A percentile compares a stretch with the other conserved stretches of the same genome.
These are phyloP conservation scores for Heritiera littoralis DNA, from an alignment of 345 rosid species.

Conservation along the genomic window DNA sequence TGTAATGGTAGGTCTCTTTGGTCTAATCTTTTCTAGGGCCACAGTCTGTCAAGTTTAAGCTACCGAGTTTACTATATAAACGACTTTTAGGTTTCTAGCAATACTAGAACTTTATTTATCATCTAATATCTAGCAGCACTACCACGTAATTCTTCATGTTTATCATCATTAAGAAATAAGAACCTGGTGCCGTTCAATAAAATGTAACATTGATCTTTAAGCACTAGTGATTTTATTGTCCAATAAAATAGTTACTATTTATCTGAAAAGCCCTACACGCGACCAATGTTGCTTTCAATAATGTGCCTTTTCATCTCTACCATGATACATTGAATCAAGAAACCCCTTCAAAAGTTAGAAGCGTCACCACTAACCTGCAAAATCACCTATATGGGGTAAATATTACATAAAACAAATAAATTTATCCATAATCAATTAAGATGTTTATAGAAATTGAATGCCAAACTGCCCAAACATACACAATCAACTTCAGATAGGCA, in stretches of 20 bases:
- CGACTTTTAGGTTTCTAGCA: too few relatives aligned
- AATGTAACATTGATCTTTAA: too few relatives aligned
- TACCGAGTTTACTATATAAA: too few relatives aligned
- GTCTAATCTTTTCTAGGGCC: too few relatives aligned
- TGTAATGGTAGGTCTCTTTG: too few relatives aligned
- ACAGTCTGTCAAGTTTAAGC: too few relatives aligned
- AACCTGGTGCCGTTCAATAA: too few relatives aligned
- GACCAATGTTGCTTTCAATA: neutral
- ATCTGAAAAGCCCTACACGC: neutral
- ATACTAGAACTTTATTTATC: too few relatives aligned
- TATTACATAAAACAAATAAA: neutral
- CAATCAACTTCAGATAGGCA: neutral
- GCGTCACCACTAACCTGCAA: neutral
- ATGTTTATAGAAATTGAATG: neutral
- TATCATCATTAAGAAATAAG: too few relatives aligned
- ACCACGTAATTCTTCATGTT: too few relatives aligned
- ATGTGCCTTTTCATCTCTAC: neutral
- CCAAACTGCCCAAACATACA: neutral
- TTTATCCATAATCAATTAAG: neutral
- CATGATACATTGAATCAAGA: constrained; percentile 1
- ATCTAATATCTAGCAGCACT: too few relatives aligned
- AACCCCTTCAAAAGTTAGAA: neutral
- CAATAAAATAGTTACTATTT: neutral
- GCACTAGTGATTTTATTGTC: too few relatives aligned
- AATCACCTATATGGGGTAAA: neutral